Base-by-base conservation (phyloP, 192 early-diverging fungal genomes). In the Pilobolus umbonatus region DNA sequence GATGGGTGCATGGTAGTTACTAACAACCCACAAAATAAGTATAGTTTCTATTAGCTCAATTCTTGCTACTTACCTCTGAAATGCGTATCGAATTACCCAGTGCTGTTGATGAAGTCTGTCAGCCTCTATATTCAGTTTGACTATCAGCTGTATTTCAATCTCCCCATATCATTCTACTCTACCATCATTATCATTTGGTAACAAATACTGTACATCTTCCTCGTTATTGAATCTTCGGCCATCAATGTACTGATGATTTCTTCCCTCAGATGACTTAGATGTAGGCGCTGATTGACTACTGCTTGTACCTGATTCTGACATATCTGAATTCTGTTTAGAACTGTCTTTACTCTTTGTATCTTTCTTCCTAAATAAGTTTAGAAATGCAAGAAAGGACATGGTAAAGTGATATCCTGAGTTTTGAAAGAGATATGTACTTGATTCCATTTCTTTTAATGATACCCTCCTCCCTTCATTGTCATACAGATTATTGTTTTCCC, bases 171-270 rank as follows among this genome's bases (percentile, higher is more conserved):
- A 14, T 40, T 4, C 11, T 46, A 24, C 1, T 36, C 21, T 66
- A 66, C 64, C 78, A 61, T 67, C 65, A 58, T 78, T 75, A 36
- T 80, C 79, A 49, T 77, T 78, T 1, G 79, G 79, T 14, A 80
- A 55, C 14, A 73, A n/a, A 62, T 80, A 80, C 29, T 57, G 22
- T 5, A 64, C 60, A 24, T 61, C 66, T 12, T 68, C 53, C 2
- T 61, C 66, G 46, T 75, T 69, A 57, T 75, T 70, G 49, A 62
- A 75, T 43, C 76, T 67, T 47, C 76, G 52, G 2, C 57, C 57
- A 22, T 59, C 42, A 15, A 35, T 34, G n/a, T 46, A 59, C 1
- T 45, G 43, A 48, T 34, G 48, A 1, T 38, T 59, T 2, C 30
- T 21, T 14, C 21, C 26, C 12, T 58, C 29, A 47, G 43, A 22